These are phyloP conservation scores for Karstenula rhodostoma DNA, from an alignment of 2,329 filamentous ascomycete species.

Conservation along the genomic window DNA sequence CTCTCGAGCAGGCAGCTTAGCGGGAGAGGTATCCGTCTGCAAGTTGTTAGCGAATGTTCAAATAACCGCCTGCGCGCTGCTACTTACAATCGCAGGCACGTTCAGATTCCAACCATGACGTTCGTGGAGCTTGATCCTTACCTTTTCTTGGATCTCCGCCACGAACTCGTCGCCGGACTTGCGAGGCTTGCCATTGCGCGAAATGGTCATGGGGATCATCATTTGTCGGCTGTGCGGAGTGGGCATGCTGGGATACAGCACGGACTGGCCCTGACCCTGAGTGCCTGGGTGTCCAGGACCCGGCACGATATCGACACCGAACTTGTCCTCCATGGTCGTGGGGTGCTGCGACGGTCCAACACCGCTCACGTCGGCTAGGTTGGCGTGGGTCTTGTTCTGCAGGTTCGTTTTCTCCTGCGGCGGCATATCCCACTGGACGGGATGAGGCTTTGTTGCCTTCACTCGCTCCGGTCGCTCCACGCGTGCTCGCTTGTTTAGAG, in stretches of 20 bases:
- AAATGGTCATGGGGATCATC: not conserved
- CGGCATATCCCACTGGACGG: not conserved
- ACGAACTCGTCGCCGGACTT: slow-evolving; percentile 18
- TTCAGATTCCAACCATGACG: not conserved
- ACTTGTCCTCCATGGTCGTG: not conserved
- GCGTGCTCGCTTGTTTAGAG: not conserved
- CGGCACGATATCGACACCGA: not conserved
- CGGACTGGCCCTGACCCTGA: not conserved
- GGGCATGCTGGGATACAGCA: not conserved
- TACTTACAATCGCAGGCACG: slow-evolving; percentile 12
- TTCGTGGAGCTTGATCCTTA: slow-evolving; percentile 11
- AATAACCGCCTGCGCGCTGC: not conserved
- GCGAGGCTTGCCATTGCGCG: slow-evolving; percentile 9
- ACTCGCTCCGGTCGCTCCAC: not conserved
- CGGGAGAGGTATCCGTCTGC: not conserved
- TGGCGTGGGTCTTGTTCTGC: not conserved
- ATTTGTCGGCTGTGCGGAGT: not conserved
- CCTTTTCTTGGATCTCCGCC: slow-evolving; percentile 13
- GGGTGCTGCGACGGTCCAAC: slow-evolving; percentile 1
- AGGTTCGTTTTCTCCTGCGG: not conserved
- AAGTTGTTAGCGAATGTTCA: not conserved
- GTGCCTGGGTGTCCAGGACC: not conserved
- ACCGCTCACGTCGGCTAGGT: not conserved
- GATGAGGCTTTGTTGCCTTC: not conserved
- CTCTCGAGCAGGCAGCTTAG: not conserved